Conservation (phyloP, 1,284 basidiomycete genomes). For the Sanghuangporus weigelae region DNA sequence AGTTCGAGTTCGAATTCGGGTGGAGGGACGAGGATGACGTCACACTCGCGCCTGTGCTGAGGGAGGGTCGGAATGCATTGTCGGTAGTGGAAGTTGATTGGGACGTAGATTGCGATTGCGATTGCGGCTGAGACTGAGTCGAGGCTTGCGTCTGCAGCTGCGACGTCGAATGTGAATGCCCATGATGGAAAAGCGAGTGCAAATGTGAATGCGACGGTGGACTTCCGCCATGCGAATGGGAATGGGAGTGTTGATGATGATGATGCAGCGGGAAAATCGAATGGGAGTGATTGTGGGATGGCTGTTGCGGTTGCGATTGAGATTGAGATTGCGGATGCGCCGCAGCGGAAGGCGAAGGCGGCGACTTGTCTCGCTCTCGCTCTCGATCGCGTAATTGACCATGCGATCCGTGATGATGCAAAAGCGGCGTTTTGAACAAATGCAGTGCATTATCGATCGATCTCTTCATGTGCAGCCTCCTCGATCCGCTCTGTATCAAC, state of each 20-base stretch:
- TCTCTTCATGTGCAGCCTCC: conserved; percentile 15
- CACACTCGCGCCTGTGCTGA: neutral
- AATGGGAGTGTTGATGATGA: neutral
- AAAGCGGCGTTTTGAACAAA: conserved; percentile 10
- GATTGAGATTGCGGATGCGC: neutral
- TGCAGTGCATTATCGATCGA: conserved; percentile 17
- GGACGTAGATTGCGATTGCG: neutral
- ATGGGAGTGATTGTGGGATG: neutral
- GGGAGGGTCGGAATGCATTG: conserved; percentile 3
- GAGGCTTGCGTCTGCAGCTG: conserved; percentile 5
- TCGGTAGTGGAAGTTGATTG: neutral
- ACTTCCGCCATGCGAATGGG: neutral
- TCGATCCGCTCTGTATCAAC: neutral
- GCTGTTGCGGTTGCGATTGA: neutral
- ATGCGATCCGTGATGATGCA: conserved; percentile 14
- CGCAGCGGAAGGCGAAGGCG: conserved; percentile 10
- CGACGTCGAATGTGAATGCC: conserved; percentile 6
- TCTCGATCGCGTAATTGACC: conserved; percentile 12
- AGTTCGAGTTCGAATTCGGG: neutral
- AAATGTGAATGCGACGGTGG: conserved; percentile 3
- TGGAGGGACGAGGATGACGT: neutral
- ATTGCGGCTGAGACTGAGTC: neutral
- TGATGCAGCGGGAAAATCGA: neutral
- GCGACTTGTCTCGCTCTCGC: neutral
- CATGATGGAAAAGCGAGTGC: conserved; percentile 1